Base-by-base conservation (phyloP, 1,284 basidiomycete species). In the Sporisorium exsertum region DNA sequence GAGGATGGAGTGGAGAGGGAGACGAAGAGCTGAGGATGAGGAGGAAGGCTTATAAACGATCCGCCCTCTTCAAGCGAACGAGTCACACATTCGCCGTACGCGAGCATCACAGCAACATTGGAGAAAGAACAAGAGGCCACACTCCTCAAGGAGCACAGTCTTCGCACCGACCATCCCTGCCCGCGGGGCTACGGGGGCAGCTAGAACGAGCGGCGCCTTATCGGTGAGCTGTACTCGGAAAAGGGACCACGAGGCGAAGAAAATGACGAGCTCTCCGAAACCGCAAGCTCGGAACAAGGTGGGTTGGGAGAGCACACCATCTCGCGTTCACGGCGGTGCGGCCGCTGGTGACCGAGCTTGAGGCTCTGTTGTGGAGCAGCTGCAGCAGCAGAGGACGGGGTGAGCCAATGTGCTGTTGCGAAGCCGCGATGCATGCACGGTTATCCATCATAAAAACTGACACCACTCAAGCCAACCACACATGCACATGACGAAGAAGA, bases 181-280 rank as follows among this genome's bases (percentile, higher is more conserved):
- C 16, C 6, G 13, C 50, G 5, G 32, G 22, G 27, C 12, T 2
- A 32, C 6, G 18, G 26, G 5, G 32, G 8, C 18, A 5, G 32
- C 53, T 55, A 24, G 40, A 55, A 55, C 53, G 53, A 55, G 53
- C 53, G 53, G 53, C 53, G 40, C 27, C 40, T 37, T 35, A 13
- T 37, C 22, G 10, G 10, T 7, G 40, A 43, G 22, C 35, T 20
- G 22, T 22, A 6, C 27, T 3, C 24, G 16, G 22, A 27, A 43
- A 43, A 15, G 42, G 42, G 20, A 20, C 15, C 15, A 32, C 13
- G 26, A 16, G 46, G 13, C 12, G 45, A 3, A 8, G 40, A 56
- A n/a, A n/a, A 45, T 46, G 55, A 53, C 51, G 51, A 53, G 51
- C 32, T 40, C 22, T 16, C 10, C 16, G 10, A 29, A 49, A n/a